Percentiles rank a stretch among this genome's conserved stretches.
Evolutionary conservation across 1,284 basidiomycete genomes (phyloP).

Genomic region (Athelia sp.): DNA sequence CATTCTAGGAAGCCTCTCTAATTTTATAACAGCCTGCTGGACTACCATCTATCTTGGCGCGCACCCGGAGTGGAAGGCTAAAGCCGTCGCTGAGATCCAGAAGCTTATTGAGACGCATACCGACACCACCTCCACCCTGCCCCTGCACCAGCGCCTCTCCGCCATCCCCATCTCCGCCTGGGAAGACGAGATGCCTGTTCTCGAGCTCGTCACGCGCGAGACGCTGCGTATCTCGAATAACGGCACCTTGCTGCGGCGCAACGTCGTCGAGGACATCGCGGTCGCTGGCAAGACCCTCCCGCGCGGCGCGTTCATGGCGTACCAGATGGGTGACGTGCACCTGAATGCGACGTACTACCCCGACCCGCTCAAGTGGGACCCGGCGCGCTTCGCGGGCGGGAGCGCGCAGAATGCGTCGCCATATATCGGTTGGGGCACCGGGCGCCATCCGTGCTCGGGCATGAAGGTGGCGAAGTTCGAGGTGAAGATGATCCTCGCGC

Average conservation of each 20-base stretch:
- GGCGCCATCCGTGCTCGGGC: conserved; percentile 29
- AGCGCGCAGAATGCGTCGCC: conserved; percentile 19
- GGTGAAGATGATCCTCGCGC: conserved; percentile 28
- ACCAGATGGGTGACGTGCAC: conserved; percentile 24
- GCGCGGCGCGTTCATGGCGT: conserved; percentile 25
- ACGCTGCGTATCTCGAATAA: conserved; percentile 20
- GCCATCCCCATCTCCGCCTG: conserved; percentile 26
- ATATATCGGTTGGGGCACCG: conserved; percentile 21
- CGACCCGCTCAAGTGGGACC: conserved; percentile 28
- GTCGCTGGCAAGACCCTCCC: conserved; percentile 15
- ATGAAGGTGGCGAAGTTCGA: conserved; percentile 32
- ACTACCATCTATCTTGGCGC: conserved; percentile 22
- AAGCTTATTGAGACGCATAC: conserved; percentile 20
- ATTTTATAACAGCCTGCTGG: conserved; percentile 7
- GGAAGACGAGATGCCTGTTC: conserved; percentile 28
- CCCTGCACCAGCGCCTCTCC: conserved; percentile 23
- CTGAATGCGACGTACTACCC: conserved; percentile 28
- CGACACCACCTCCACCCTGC: conserved; percentile 12
- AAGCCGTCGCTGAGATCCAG: conserved; percentile 19
- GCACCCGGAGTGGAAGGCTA: conserved; percentile 22
- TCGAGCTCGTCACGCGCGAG: conserved; percentile 30
- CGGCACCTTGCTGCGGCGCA: conserved; percentile 17
- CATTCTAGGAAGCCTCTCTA: background rate
- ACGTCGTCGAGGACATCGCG: conserved; percentile 9
- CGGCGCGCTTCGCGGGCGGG: conserved; percentile 20